Conservation (phyloP, 75 land plant species). For the Chamaecyparis obtusa region DNA sequence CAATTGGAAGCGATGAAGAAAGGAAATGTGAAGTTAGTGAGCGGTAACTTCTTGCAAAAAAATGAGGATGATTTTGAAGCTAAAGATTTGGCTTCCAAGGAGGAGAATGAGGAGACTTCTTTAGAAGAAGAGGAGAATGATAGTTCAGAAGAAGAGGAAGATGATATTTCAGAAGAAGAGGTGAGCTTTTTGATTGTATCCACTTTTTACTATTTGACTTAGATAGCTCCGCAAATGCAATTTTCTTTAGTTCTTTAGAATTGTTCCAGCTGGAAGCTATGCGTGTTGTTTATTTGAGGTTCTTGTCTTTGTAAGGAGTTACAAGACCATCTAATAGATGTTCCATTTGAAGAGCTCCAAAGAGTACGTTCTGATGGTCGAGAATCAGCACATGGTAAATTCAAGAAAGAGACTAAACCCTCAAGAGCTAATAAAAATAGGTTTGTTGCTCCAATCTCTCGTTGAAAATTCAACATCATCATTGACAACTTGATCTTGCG, state of each 20-base stretch:
- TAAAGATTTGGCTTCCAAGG: neutral
- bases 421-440: conserved; percentile 14
- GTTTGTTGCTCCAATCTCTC: neutral
- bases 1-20: neutral
- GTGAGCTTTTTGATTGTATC: neutral
- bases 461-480: neutral
- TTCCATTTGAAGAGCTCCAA: conserved; percentile 43
- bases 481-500: neutral
- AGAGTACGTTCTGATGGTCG: conserved; percentile 35
- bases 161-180: neutral
- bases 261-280: neutral
- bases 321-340: conserved; percentile 33
- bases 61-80: neutral
- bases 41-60: neutral
- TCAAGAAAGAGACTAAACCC: conserved; percentile 2
- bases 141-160: neutral
- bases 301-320: conserved; percentile 14
- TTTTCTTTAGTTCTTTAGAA: neutral
- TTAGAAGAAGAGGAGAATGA: neutral
- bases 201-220: neutral
- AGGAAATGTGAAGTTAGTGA: neutral
- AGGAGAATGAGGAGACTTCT: neutral
- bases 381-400: neutral
- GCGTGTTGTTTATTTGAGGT: neutral
- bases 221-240: neutral